phyloP scores from a whole-genome alignment of 1,284 basidiomycete genomes.

The Tranzscheliella williamsii region DNA sequence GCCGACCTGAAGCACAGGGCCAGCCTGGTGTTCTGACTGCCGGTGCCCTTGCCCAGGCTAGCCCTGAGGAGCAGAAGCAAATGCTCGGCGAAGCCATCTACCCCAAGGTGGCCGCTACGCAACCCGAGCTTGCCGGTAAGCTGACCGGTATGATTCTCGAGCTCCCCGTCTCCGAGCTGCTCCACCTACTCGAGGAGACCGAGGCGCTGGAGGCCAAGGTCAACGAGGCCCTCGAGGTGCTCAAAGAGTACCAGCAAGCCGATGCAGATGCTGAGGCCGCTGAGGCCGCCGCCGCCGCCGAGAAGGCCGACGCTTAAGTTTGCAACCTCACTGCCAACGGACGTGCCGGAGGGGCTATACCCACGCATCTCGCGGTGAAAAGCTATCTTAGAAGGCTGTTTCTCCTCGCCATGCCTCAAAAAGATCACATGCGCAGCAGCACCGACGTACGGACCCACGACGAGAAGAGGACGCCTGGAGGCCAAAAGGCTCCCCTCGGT shows the following conservation, averaged over 20 bases:
- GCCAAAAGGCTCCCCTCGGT: too few relatives aligned
- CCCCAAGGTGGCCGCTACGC: conserved; percentile 57
- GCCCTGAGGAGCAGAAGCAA: conserved; percentile 62
- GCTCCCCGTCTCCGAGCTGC: conserved; percentile 58
- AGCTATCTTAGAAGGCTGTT: too few relatives aligned
- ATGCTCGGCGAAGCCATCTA: conserved; percentile 62
- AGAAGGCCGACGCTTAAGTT: conserved; percentile 38
- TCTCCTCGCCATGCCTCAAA: too few relatives aligned
- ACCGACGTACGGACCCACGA: too few relatives aligned
- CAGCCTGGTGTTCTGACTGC: conserved; percentile 55
- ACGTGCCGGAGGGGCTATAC: too few relatives aligned
- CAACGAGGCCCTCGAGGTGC: conserved; percentile 58
- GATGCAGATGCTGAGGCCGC: conserved; percentile 24
- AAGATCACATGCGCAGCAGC: too few relatives aligned
- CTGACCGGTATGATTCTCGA: conserved; percentile 61
- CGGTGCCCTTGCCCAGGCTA: conserved; percentile 58
- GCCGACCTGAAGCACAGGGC: conserved; percentile 22
- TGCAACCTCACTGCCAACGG: too few relatives aligned
- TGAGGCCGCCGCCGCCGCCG: conserved; percentile 8
- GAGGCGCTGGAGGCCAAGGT: conserved; percentile 59
- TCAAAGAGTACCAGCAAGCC: conserved; percentile 58
- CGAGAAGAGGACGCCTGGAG: too few relatives aligned
- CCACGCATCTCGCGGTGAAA: too few relatives aligned
- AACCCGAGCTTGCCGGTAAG: conserved; percentile 60
- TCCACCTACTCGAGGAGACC: conserved; percentile 59